Conservation (phyloP, 108 stramenopile species). For the Pseudonitzschia delicatissima region DNA sequence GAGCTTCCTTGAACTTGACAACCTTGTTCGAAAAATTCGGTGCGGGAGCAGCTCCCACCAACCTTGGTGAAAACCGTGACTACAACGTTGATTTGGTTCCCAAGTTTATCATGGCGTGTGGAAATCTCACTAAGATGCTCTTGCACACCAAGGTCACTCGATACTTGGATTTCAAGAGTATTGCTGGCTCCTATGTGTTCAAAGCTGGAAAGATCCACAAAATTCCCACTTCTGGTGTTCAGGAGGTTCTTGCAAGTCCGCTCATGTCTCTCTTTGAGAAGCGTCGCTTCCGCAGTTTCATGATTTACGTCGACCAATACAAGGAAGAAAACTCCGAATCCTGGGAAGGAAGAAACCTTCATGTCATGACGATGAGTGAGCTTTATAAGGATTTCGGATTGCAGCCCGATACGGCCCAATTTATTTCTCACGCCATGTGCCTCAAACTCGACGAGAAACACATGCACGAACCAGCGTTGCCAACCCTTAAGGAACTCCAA, state of each 20-base stretch:
- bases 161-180: constrained; percentile 96
- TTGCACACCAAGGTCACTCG: constrained; percentile 96
- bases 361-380: constrained; percentile 90
- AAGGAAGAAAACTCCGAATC: constrained; percentile 73
- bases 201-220: constrained; percentile 92
- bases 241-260: constrained; percentile 86
- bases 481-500: constrained; percentile 88
- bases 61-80: constrained; percentile 90
- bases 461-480: constrained; percentile 88
- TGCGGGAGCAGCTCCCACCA: constrained; percentile 73
- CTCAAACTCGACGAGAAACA: constrained; percentile 91
- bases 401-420: constrained; percentile 92
- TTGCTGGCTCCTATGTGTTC: constrained; percentile 96
- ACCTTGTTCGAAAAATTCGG: constrained; percentile 97
- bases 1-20: constrained; percentile 95
- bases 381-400: constrained; percentile 94
- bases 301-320: constrained; percentile 89
- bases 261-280: constrained; percentile 99
- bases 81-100: constrained; percentile 99
- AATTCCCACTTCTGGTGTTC: constrained; percentile 86
- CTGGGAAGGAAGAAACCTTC: constrained; percentile 85
- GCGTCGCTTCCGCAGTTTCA: constrained; percentile 96
- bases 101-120: constrained; percentile 99
- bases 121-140: constrained; percentile 98
- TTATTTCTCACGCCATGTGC: constrained; percentile 99